Percentiles rank a stretch among this genome's conserved stretches.
Evolutionary conservation across 2,329 filamentous ascomycete species (phyloP).

Genomic region (Beauveria bassiana): DNA sequence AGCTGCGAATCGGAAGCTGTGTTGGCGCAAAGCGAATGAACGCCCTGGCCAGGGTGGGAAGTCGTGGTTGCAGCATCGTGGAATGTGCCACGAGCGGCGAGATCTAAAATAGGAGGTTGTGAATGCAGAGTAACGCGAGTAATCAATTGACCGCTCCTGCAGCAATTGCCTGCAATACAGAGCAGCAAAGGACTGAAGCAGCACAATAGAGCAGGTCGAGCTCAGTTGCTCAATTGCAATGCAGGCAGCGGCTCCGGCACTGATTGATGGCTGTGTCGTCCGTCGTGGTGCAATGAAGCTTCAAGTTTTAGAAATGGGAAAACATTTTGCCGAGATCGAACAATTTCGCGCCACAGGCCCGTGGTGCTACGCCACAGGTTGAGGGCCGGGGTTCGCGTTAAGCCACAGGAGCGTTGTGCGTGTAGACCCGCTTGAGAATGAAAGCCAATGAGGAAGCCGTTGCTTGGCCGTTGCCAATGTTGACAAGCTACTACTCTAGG

Average conservation of each 20-base stretch:
- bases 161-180: neutral
- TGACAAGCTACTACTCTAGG: constrained; percentile 27
- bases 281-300: neutral
- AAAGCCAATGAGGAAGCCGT: constrained; percentile 40
- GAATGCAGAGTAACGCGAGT: neutral
- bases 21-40: constrained; percentile 6
- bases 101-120: neutral
- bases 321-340: constrained; percentile 19
- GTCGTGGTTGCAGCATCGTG: constrained; percentile 10
- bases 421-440: neutral
- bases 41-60: constrained; percentile 6
- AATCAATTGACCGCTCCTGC: neutral
- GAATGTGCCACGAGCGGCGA: neutral
- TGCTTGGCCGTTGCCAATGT: constrained; percentile 51
- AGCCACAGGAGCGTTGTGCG: constrained; percentile 20
- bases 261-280: constrained; percentile 4
- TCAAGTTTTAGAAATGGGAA: constrained; percentile 20
- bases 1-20: constrained; percentile 2
- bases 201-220: neutral
- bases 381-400: constrained; percentile 16
- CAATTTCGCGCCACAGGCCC: neutral
- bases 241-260: neutral
- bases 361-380: neutral
- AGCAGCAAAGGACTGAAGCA: neutral
- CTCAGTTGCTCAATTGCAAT: neutral